Percentiles rank a stretch among this genome's conserved stretches.
Conservation (phyloP, 108 stramenopile genomes). For the Aurantiochytrium sp. region DNA sequence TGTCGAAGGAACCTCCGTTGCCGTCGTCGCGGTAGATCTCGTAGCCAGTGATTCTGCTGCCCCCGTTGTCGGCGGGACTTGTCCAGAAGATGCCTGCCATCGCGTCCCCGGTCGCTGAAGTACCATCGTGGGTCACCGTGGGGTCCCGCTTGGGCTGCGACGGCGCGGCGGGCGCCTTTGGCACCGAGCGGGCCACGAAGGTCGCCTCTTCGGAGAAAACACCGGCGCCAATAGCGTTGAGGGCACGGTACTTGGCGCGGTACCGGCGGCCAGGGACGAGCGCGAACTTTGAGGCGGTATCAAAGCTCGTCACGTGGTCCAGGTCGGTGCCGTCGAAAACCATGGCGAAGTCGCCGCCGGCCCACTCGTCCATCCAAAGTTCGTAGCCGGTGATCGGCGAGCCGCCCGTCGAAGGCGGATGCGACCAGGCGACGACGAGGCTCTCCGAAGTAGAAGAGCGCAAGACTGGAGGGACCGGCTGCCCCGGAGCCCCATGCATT, state of each 20-base stretch:
- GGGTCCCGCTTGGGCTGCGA: conserved; percentile 60
- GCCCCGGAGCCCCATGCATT: conserved; percentile 56
- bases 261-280: conserved; percentile 67
- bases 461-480: conserved; percentile 64
- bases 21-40: conserved; percentile 60
- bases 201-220: conserved; percentile 60
- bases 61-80: conserved; percentile 74
- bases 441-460: conserved; percentile 58
- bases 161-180: conserved; percentile 57
- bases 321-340: conserved; percentile 71
- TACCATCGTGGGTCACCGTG: conserved; percentile 41
- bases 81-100: conserved; percentile 57
- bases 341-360: conserved; percentile 56
- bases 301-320: conserved; percentile 53
- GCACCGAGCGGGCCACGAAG: conserved; percentile 44
- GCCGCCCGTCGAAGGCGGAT: conserved; percentile 69
- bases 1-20: neutral
- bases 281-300: conserved; percentile 42
- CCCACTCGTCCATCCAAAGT: conserved; percentile 78
- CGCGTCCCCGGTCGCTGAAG: conserved; percentile 47
- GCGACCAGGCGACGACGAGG: conserved; percentile 67
- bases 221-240: conserved; percentile 62
- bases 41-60: conserved; percentile 69
- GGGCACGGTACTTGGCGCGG: conserved; percentile 71
- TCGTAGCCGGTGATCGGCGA: conserved; percentile 69